phyloP scores from a whole-genome alignment of 2,329 filamentous ascomycete genomes.

The Fonsecaea pedrosoi region DNA sequence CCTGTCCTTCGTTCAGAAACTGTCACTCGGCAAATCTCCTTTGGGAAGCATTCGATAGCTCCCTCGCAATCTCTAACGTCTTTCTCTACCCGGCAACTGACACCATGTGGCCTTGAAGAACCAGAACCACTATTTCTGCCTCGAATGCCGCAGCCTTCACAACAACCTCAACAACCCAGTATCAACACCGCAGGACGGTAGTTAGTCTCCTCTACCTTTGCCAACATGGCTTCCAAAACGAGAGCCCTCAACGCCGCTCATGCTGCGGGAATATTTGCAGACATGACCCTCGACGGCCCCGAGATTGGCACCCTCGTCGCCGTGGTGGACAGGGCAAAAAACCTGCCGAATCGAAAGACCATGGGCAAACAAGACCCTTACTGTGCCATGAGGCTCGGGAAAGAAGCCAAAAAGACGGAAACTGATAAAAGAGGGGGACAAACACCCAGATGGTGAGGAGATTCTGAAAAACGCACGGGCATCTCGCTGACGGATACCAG shows the following conservation, averaged over 20 bases:
- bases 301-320: conserved; percentile 91
- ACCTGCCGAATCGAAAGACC: conserved; percentile 92
- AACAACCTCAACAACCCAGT: conserved; percentile 12
- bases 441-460: conserved; percentile 85
- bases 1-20: conserved; percentile 15
- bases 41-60: conserved; percentile 15
- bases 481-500: conserved; percentile 56
- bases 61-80: conserved; percentile 3
- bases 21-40: conserved; percentile 12
- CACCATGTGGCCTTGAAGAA: conserved; percentile 6
- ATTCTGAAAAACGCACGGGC: not conserved
- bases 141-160: conserved; percentile 29
- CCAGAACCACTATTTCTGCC: conserved; percentile 11
- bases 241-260: conserved; percentile 60
- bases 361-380: conserved; percentile 99
- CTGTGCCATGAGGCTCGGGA: conserved; percentile 89
- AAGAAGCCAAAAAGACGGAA: conserved; percentile 96
- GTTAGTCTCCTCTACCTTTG: not conserved
- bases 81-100: not conserved
- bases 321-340: conserved; percentile 93
- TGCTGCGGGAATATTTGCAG: conserved; percentile 90
- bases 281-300: conserved; percentile 91
- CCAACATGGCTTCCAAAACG: conserved; percentile 34
- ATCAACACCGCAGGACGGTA: conserved; percentile 17
- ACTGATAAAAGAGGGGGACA: conserved; percentile 94